These are phyloP conservation scores for Colletotrichum simmondsii DNA, from an alignment of 2,329 filamentous ascomycete genomes.

Conservation along the genomic window DNA sequence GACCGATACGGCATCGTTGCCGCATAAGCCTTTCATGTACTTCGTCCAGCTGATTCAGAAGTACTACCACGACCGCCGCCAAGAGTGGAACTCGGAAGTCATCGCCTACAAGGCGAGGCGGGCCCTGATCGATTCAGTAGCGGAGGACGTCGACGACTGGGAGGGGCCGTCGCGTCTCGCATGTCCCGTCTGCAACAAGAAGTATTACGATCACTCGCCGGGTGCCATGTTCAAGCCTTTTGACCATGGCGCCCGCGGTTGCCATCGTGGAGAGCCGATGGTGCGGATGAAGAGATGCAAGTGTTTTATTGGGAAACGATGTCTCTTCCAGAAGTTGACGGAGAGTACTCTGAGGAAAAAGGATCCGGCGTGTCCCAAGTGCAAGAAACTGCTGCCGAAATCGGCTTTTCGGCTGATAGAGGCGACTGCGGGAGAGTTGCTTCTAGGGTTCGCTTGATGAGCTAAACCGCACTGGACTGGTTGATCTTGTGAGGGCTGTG, in stretches of 20 bases:
- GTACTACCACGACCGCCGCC: conserved; percentile 12
- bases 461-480: too few species aligned
- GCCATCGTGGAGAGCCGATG: conserved; percentile 14
- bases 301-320: conserved; percentile 17
- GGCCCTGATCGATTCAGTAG: neutral
- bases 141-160: neutral
- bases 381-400: neutral
- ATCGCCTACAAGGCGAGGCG: conserved; percentile 16
- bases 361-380: neutral
- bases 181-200: conserved; percentile 9
- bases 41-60: neutral
- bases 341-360: neutral
- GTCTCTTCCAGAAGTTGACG: conserved; percentile 23
- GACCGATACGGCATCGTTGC: neutral
- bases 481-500: too few species aligned
- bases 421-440: neutral
- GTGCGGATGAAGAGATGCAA: conserved; percentile 14
- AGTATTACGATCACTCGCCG: conserved; percentile 9
- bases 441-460: too few species aligned
- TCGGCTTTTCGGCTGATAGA: conserved; percentile 1
- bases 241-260: neutral
- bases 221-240: neutral
- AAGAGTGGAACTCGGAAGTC: conserved; percentile 9
- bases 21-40: neutral
- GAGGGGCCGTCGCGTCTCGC: neutral